These are phyloP conservation scores for Neofusicoccum parvum DNA, from an alignment of 2,329 filamentous ascomycete genomes.

Conservation along the genomic window DNA sequence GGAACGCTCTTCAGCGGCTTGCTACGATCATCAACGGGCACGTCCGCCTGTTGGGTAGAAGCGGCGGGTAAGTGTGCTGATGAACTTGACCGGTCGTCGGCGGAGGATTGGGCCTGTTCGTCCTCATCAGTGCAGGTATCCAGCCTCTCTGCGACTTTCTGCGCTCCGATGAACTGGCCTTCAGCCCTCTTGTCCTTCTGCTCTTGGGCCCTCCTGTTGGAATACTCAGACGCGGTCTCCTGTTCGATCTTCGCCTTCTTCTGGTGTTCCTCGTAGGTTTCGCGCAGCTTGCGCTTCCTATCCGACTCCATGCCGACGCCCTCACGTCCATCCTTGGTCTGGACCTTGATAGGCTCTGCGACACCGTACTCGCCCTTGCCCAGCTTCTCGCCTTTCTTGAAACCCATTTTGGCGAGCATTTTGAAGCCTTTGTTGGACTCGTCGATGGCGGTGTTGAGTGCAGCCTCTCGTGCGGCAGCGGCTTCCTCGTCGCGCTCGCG, in stretches of 20 bases:
- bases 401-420: constrained; percentile 98
- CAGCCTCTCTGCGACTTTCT: constrained; percentile 80
- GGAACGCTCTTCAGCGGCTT: constrained; percentile 69
- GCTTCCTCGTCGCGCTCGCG: constrained; percentile 77
- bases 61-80: too few relatives aligned
- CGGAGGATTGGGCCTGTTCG: constrained; percentile 27
- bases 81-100: too few relatives aligned
- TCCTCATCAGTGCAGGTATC: constrained; percentile 56
- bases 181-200: constrained; percentile 54
- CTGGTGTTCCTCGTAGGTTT: constrained; percentile 37
- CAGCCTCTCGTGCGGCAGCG: constrained; percentile 70
- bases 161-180: constrained; percentile 72
- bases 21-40: constrained; percentile 30
- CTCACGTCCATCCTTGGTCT: constrained; percentile 75
- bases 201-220: constrained; percentile 36
- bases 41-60: constrained; percentile 21
- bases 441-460: constrained; percentile 68
- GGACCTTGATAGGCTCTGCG: constrained; percentile 74
- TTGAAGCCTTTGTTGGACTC: constrained; percentile 78
- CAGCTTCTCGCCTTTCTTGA: constrained; percentile 72
- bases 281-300: constrained; percentile 70
- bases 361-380: constrained; percentile 62
- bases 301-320: constrained; percentile 81
- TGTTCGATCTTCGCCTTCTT: constrained; percentile 46
- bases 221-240: constrained; percentile 45